These are phyloP conservation scores for Chalciporus pseudorubinellus DNA, from an alignment of 768 basidiomycete genomes.

Conservation along the genomic window DNA sequence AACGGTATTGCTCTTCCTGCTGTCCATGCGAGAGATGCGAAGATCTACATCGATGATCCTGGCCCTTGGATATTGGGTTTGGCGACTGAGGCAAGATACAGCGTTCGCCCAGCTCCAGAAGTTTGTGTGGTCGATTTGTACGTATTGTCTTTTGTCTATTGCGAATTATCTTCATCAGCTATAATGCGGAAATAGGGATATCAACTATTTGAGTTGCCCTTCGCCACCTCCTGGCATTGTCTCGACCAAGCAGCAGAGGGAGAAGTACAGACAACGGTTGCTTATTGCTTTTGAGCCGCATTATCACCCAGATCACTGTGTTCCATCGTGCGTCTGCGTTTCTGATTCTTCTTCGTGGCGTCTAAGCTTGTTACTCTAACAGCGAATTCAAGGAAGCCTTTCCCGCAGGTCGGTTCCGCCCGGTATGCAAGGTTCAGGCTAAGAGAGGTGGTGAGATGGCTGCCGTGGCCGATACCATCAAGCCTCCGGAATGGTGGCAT, in stretches of 20 bases:
- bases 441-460: constrained; percentile 77
- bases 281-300: constrained; percentile 79
- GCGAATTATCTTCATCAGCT: background rate
- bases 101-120: constrained; percentile 71
- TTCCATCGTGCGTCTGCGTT: constrained; percentile 53
- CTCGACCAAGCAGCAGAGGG: constrained; percentile 75
- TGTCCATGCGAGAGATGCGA: constrained; percentile 86
- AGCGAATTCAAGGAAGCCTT: constrained; percentile 96
- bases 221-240: constrained; percentile 74
- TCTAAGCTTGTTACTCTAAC: constrained; percentile 8
- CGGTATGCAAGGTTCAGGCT: constrained; percentile 86
- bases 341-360: background rate
- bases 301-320: constrained; percentile 85
- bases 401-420: constrained; percentile 87
- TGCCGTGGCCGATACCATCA: constrained; percentile 85
- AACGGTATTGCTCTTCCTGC: constrained; percentile 80
- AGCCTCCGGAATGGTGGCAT: constrained; percentile 93
- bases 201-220: constrained; percentile 81
- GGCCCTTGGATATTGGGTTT: constrained; percentile 96
- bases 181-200: constrained; percentile 54
- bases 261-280: constrained; percentile 72
- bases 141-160: constrained; percentile 26
- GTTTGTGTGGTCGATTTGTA: constrained; percentile 87
- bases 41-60: constrained; percentile 93
- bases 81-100: constrained; percentile 80